These are phyloP conservation scores for Zygosaccharomyces pseudorouxii DNA, from an alignment of 805 yeast species.

Conservation along the genomic window DNA sequence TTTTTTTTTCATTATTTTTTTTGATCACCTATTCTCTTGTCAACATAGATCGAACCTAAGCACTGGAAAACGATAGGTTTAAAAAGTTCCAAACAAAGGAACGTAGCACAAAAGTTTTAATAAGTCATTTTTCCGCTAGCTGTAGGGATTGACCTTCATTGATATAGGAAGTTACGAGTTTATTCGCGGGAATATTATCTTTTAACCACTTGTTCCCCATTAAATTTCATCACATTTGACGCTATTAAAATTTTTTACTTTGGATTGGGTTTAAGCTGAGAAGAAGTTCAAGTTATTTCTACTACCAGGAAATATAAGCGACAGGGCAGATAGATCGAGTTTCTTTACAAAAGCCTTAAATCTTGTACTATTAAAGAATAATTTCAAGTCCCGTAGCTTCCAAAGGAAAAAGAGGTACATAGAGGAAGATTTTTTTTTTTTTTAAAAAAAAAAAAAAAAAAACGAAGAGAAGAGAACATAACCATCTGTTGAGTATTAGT, in stretches of 20 bases:
- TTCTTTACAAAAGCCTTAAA: background rate
- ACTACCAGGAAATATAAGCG: background rate
- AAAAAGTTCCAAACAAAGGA: background rate
- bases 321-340: background rate
- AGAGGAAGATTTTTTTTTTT: background rate
- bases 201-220: background rate
- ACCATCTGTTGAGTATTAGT: background rate
- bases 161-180: background rate
- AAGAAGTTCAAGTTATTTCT: slow-evolving; percentile 1
- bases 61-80: background rate
- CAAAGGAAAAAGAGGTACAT: background rate
- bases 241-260: background rate
- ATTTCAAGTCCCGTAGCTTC: background rate
- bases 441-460: background rate
- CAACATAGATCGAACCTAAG: background rate
- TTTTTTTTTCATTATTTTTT: background rate
- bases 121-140: background rate
- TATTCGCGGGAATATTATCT: background rate
- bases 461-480: background rate
- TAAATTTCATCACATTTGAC: slow-evolving; percentile 4
- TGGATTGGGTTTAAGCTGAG: background rate
- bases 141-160: background rate
- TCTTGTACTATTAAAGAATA: background rate
- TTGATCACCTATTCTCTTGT: background rate
- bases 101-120: background rate